These are phyloP conservation scores for Fraxinus floribunda DNA, from an alignment of 305 asterid species.

Conservation along the genomic window DNA sequence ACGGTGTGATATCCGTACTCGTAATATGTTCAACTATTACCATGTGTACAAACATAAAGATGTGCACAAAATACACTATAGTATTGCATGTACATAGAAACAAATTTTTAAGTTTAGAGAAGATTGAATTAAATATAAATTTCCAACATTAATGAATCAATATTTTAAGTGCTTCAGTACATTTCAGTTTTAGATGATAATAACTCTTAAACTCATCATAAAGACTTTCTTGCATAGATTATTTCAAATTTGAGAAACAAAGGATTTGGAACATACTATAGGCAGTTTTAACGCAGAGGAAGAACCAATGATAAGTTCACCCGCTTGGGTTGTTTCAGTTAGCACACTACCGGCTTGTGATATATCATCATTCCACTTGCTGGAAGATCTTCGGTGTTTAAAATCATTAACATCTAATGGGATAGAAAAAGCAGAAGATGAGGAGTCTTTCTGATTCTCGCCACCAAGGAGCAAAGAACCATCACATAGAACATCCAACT, in stretches of 20 bases:
- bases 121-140: not conserved
- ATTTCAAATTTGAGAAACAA: conserved; percentile 20
- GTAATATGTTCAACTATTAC: not conserved
- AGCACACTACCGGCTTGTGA: conserved; percentile 83
- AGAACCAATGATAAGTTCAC: conserved; percentile 79
- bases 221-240: conserved; percentile 9
- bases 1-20: not conserved
- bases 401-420: conserved; percentile 48
- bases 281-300: conserved; percentile 69
- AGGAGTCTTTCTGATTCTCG: conserved; percentile 58
- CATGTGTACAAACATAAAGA: not conserved
- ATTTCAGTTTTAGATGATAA: conserved; percentile 8
- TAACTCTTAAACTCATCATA: conserved; percentile 15
- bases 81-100: not conserved
- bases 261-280: conserved; percentile 53
- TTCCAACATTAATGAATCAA: not conserved
- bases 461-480: conserved; percentile 62
- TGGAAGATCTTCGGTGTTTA: conserved; percentile 71
- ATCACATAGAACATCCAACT: conserved; percentile 60
- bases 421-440: conserved; percentile 48
- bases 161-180: conserved; percentile 7
- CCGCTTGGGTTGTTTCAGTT: conserved; percentile 79
- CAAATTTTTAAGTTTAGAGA: not conserved
- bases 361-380: conserved; percentile 86
- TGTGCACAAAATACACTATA: not conserved